phyloP scores from a whole-genome alignment of 2,329 filamentous ascomycete species.

The Monilinia laxa region DNA sequence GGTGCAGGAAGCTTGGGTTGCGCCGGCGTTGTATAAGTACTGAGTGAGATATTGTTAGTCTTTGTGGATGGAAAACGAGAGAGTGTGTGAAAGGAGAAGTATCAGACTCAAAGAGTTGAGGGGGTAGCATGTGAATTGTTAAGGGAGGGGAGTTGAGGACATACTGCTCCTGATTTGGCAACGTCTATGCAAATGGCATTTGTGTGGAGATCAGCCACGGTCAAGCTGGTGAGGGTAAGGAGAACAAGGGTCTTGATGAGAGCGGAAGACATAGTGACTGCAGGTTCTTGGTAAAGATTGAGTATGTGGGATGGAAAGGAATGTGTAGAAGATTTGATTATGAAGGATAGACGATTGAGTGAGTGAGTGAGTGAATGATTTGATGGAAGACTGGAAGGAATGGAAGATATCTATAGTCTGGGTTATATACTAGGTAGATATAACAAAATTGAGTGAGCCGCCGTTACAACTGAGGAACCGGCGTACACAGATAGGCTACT shows the following conservation, averaged over 20 bases:
- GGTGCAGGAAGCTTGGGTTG: neutral
- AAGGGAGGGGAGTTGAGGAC: neutral
- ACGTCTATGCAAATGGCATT: neutral
- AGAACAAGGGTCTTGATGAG: constrained; percentile 13
- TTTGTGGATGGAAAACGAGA: neutral
- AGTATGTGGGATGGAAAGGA: neutral
- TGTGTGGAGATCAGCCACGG: constrained; percentile 11
- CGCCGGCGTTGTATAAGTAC: constrained; percentile 5
- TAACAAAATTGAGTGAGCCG: too few species aligned
- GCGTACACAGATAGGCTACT: neutral
- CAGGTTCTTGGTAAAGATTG: neutral
- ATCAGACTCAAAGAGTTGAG: neutral
- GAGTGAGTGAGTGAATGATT: neutral
- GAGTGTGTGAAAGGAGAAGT: neutral
- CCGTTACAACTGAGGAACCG: neutral
- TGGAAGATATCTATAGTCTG: neutral
- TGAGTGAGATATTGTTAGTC: neutral
- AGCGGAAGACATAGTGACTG: constrained; percentile 10
- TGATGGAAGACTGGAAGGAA: neutral
- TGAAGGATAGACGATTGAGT: neutral
- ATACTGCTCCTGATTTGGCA: neutral
- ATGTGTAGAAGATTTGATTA: neutral
- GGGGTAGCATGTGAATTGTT: neutral
- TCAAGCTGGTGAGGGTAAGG: constrained; percentile 16
- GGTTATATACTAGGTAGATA: neutral